phyloP scores from a whole-genome alignment of 768 basidiomycete genomes.

The Mycena pura region DNA sequence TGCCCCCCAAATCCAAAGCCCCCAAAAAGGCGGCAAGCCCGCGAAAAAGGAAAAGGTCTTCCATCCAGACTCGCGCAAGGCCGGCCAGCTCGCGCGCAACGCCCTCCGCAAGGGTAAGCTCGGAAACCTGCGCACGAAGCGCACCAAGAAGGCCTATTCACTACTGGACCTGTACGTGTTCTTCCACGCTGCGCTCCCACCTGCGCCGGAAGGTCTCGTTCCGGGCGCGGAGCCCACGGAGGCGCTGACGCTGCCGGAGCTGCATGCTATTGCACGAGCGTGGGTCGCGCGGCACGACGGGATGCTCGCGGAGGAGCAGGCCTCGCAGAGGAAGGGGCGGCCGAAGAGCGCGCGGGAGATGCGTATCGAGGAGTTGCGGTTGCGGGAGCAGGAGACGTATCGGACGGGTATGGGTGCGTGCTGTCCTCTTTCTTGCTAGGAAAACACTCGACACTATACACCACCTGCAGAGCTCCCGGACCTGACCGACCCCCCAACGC shows the following conservation, averaged over 20 bases:
- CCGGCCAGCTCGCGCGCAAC: conserved; percentile 72
- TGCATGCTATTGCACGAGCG: conserved; percentile 70
- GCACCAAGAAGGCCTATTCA: conserved; percentile 53
- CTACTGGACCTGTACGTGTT: conserved; percentile 77
- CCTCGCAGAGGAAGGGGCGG: conserved; percentile 71
- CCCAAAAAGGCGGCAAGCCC: conserved; percentile 51
- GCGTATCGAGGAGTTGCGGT: conserved; percentile 73
- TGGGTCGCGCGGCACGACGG: conserved; percentile 80
- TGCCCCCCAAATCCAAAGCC: conserved; percentile 49
- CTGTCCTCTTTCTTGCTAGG: conserved; percentile 1
- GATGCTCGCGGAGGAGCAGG: conserved; percentile 66
- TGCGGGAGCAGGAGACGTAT: conserved; percentile 74
- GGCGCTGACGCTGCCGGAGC: conserved; percentile 63
- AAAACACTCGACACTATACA: not conserved
- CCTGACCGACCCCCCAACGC: conserved; percentile 73
- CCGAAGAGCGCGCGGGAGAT: conserved; percentile 74
- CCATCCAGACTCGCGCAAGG: conserved; percentile 86
- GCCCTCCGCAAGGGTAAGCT: conserved; percentile 75
- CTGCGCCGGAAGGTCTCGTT: not conserved
- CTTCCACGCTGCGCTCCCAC: conserved; percentile 74
- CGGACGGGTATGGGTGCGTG: conserved; percentile 80
- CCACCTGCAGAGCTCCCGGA: conserved; percentile 71
- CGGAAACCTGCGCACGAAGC: conserved; percentile 58
- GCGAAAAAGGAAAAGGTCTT: conserved; percentile 69
- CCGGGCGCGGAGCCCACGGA: conserved; percentile 49